Conservation (phyloP, 140 eudicot species). For the Flaveria floridana region DNA sequence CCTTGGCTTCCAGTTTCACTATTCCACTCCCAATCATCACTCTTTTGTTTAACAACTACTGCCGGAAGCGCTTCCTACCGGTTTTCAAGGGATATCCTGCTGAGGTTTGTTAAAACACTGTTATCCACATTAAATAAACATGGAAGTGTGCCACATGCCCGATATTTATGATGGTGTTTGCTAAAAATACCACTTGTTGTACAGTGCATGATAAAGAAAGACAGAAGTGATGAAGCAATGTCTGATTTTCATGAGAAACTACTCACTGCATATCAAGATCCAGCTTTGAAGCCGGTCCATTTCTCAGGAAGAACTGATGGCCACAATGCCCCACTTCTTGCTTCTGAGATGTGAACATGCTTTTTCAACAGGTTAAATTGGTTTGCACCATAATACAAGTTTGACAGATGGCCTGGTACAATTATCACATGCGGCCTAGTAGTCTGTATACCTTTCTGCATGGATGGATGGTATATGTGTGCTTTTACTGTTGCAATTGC, state of each 20-base stretch:
- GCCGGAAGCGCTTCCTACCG: constrained; percentile 72
- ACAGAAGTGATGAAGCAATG: constrained; percentile 55
- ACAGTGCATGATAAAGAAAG: constrained; percentile 86
- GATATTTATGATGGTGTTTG: neutral
- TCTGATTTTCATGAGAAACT: constrained; percentile 61
- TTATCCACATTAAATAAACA: constrained; percentile 2
- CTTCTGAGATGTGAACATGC: constrained; percentile 35
- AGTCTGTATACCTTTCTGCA: constrained; percentile 22
- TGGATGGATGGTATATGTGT: constrained; percentile 24
- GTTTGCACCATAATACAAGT: constrained; percentile 11
- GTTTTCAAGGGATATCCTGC: constrained; percentile 71
- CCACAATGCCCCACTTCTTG: constrained; percentile 64
- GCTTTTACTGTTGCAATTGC: constrained; percentile 15
- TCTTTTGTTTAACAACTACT: constrained; percentile 71
- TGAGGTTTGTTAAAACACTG: constrained; percentile 53
- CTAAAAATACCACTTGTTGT: constrained; percentile 20
- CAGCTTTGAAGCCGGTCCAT: constrained; percentile 54
- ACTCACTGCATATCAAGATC: constrained; percentile 77
- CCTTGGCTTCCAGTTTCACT: constrained; percentile 64
- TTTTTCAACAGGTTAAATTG: constrained; percentile 15
- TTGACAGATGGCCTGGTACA: constrained; percentile 18
- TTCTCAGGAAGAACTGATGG: constrained; percentile 43
- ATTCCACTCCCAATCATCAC: constrained; percentile 87
- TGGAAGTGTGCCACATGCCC: neutral
- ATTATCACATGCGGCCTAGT: constrained; percentile 10